Conservation (phyloP, 768 basidiomycete genomes). For the Xerocomus spinulosus region DNA sequence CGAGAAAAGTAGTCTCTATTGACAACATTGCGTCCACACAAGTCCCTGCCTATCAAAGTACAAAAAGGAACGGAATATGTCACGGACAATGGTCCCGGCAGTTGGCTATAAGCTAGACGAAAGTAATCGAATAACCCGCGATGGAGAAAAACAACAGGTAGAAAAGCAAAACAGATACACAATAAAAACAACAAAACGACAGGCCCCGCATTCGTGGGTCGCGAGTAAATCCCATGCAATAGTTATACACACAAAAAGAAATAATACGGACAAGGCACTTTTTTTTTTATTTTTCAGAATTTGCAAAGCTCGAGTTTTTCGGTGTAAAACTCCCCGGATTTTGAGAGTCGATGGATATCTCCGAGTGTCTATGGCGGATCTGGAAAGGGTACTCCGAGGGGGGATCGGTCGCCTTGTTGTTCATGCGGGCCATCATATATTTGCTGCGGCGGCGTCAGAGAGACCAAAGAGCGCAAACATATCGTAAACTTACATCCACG, state of each 20-base stretch:
- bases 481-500: slow-evolving; percentile 53
- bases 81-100: not conserved
- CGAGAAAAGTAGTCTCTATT: not conserved
- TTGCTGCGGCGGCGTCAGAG: slow-evolving; percentile 18
- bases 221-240: slow-evolving; percentile 8
- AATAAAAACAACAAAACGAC: slow-evolving; percentile 26
- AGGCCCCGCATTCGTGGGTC: slow-evolving; percentile 13
- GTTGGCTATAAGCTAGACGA: not conserved
- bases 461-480: not conserved
- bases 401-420: not conserved
- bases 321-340: slow-evolving; percentile 24
- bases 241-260: slow-evolving; percentile 4
- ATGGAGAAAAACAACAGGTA: not conserved
- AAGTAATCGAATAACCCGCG: not conserved
- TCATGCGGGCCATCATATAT: slow-evolving; percentile 20
- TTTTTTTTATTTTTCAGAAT: slow-evolving; percentile 30
- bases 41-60: not conserved
- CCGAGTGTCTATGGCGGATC: slow-evolving; percentile 30
- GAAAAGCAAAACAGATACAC: slow-evolving; percentile 17
- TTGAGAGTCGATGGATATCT: slow-evolving; percentile 31
- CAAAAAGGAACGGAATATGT: not conserved
- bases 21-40: not conserved
- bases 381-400: slow-evolving; percentile 29
- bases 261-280: no score
- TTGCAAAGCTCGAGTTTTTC: slow-evolving; percentile 22